Evolutionary conservation across 805 yeast species (phyloP), one percentile per base, ranked within the genome.

Genomic region (Torulaspora gathmanii): DNA sequence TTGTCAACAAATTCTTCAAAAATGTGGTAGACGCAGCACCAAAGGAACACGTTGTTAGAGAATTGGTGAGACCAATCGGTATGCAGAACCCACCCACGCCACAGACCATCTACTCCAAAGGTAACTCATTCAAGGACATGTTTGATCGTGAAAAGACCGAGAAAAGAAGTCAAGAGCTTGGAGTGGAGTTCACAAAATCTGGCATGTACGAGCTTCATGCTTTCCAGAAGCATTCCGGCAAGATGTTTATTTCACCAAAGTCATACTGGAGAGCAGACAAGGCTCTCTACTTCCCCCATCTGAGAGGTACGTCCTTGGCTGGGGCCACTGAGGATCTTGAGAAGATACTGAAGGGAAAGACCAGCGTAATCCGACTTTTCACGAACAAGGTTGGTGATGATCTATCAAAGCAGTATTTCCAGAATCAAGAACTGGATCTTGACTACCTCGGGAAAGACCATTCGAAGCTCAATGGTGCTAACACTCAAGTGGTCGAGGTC

Each of bases 201-300:
- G 82, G 85, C n/a, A 74, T 80, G 73, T 75, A 78, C 51, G 83
- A 82, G 47, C 71, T 82, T 58, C 77, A 78, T 56, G 73, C 77
- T 2, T 82, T 79, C 58, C 71, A 82, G 39, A 83, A 82, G 54
- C 86, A 91, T 2, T 77, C 80, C 30, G 99, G 98, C 19, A 88
- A 89, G 66, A 72, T 90, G 51, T 93, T 89, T 69, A 70, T 75
- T 13, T 78, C 96, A 0, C 98, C 98, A 1, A 71, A 77, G n/a
- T 78, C 89, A 1, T 83, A 77, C 55, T 90, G 91, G 76, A 78
- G 77, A 48, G 67, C 71, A 10, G 90, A 85, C 6, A 83, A 77
- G 57, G 73, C 97, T 0, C 67, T 79, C 37, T 93, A 79, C 61
- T 87, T 93, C 68, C 96, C 98, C 8, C 89, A 89, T 58, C 70